A percentile compares a stretch with the other conserved stretches of the same genome.
Conservation (phyloP, 2,329 filamentous ascomycete genomes). For the Colletotrichum aenigma region DNA sequence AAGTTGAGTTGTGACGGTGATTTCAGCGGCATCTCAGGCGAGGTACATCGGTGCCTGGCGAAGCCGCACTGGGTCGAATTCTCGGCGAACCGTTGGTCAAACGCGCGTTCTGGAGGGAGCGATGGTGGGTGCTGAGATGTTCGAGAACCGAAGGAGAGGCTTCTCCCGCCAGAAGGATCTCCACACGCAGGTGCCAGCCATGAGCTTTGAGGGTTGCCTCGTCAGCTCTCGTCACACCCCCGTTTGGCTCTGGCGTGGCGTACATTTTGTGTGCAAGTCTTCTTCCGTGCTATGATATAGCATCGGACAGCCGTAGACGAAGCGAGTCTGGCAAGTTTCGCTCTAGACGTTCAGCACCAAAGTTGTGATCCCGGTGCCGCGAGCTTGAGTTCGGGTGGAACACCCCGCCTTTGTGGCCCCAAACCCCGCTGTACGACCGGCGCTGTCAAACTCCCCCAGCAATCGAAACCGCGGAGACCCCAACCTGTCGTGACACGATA, state of each 20-base stretch:
- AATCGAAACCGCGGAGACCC: neutral
- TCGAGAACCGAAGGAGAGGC: neutral
- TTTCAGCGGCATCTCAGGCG: neutral
- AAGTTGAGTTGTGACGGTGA: neutral
- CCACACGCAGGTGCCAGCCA: neutral
- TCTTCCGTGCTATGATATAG: neutral
- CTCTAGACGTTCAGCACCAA: neutral
- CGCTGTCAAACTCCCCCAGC: neutral
- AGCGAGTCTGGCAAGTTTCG: neutral
- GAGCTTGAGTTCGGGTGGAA: neutral
- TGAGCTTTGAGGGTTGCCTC: neutral
- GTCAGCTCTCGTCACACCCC: neutral
- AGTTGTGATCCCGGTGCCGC: neutral
- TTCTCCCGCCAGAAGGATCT: neutral
- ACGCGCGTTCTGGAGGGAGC: neutral
- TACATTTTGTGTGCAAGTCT: neutral
- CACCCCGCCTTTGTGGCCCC: neutral
- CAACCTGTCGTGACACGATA: neutral
- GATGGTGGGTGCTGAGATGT: neutral
- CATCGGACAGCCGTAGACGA: neutral
- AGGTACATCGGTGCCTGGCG: neutral
- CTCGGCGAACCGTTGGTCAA: neutral
- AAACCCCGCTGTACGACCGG: neutral
- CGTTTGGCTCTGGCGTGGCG: neutral
- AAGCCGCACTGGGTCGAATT: neutral